Conservation (phyloP, 176 grass and related monocot species). For the Oryza longistaminata region DNA sequence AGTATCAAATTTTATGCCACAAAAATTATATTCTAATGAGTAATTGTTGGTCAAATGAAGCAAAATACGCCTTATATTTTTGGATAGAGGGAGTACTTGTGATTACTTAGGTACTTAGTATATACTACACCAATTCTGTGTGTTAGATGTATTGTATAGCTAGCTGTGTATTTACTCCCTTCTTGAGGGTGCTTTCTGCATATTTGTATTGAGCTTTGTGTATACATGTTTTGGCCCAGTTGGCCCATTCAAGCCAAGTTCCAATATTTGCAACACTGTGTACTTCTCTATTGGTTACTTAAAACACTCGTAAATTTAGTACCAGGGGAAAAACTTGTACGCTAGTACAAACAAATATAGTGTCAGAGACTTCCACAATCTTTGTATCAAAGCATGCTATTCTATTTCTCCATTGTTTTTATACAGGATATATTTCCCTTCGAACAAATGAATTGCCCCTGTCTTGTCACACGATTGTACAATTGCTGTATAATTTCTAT, state of each 20-base stretch:
- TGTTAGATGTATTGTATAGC: too few species aligned
- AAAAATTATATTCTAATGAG: too few species aligned
- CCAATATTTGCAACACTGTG: too few species aligned
- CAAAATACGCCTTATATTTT: too few species aligned
- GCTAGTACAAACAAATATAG: conserved; percentile 17
- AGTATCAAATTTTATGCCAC: too few species aligned
- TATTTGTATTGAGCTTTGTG: too few species aligned
- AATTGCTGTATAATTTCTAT: background rate
- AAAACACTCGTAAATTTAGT: background rate
- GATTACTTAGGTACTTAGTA: conserved; percentile 19
- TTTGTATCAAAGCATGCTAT: background rate
- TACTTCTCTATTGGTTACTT: conserved; percentile 20
- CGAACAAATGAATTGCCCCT: background rate
- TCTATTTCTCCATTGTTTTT: background rate
- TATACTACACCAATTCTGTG: background rate
- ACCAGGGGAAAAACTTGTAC: background rate
- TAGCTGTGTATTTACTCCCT: too few species aligned
- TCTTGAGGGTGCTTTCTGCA: too few species aligned
- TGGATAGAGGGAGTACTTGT: background rate
- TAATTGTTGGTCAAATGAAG: too few species aligned
- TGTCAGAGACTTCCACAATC: background rate
- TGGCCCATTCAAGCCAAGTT: too few species aligned
- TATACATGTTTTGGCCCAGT: too few species aligned
- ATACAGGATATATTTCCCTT: background rate
- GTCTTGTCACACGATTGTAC: background rate